Percentiles rank a stretch among this genome's conserved stretches.
Conservation (phyloP, 306 rosid genomes). For the Prunus mume region DNA sequence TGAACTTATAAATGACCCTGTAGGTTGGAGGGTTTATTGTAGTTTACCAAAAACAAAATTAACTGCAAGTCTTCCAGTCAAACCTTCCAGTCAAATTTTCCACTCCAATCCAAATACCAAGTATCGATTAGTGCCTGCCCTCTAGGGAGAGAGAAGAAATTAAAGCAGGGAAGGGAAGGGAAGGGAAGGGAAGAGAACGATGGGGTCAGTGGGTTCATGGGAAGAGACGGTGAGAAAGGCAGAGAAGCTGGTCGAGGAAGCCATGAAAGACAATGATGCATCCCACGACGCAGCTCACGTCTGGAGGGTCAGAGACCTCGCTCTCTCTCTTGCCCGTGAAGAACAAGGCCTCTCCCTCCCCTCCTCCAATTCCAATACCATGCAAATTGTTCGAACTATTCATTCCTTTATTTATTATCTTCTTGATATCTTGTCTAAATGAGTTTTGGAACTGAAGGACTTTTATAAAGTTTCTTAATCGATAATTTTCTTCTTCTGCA, state of each 20-base stretch:
- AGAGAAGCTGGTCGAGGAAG: constrained; percentile 59
- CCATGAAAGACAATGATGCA: constrained; percentile 76
- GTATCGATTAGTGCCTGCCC: too few species aligned
- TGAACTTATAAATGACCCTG: too few species aligned
- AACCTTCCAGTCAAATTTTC: too few species aligned
- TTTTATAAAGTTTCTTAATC: background rate
- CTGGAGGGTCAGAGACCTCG: constrained; percentile 82
- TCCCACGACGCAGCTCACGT: constrained; percentile 87
- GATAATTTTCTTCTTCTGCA: constrained; percentile 28
- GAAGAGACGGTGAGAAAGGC: constrained; percentile 58
- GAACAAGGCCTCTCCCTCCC: constrained; percentile 68
- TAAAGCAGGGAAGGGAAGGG: too few species aligned
- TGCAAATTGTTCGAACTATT: constrained; percentile 55
- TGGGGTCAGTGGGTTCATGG: constrained; percentile 31
- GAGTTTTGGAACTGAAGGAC: background rate
- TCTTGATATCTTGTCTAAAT: background rate
- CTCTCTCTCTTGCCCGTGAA: constrained; percentile 74
- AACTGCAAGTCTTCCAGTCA: too few species aligned
- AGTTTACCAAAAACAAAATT: too few species aligned
- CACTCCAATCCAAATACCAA: too few species aligned
- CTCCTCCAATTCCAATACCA: constrained; percentile 53
- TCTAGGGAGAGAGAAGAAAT: too few species aligned
- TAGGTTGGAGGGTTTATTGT: too few species aligned
- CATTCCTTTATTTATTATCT: background rate
- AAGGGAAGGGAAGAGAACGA: background rate